Conservation (phyloP, 345 rosid species). For the Punica granatum region DNA sequence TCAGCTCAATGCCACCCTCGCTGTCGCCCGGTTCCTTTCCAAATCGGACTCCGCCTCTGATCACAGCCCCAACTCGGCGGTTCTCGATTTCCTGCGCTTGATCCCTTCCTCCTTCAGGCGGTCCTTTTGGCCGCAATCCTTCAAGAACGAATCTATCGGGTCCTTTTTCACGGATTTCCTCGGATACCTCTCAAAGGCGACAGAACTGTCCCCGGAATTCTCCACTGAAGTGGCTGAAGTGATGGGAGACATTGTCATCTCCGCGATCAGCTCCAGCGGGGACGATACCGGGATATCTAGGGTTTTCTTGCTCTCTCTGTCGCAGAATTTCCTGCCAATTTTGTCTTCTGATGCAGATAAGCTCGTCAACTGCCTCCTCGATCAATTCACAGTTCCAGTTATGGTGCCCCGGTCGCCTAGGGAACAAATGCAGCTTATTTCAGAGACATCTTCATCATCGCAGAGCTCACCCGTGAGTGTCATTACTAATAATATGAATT, state of each 20-base stretch:
- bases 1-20: conserved; percentile 88
- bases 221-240: conserved; percentile 53
- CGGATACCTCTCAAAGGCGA: conserved; percentile 42
- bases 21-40: conserved; percentile 69
- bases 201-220: conserved; percentile 51
- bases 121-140: conserved; percentile 89
- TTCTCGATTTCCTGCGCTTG: conserved; percentile 59
- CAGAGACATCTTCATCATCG: conserved; percentile 43
- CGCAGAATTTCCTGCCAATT: conserved; percentile 68
- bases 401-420: conserved; percentile 29
- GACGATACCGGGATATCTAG: conserved; percentile 44
- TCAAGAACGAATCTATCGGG: conserved; percentile 39
- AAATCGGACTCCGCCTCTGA: conserved; percentile 40
- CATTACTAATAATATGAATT: conserved; percentile 22
- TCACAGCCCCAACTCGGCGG: conserved; percentile 45
- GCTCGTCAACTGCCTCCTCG: conserved; percentile 53
- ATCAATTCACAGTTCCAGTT: conserved; percentile 42
- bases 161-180: conserved; percentile 63
- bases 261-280: conserved; percentile 26
- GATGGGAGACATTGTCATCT: conserved; percentile 56
- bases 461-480: conserved; percentile 61
- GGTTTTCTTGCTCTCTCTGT: conserved; percentile 61
- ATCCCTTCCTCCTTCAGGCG: conserved; percentile 64
- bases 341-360: conserved; percentile 55
- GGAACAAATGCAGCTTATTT: conserved; percentile 33